Conservation (phyloP, 805 yeast genomes). For the Wilhelminamyces savonicus region DNA sequence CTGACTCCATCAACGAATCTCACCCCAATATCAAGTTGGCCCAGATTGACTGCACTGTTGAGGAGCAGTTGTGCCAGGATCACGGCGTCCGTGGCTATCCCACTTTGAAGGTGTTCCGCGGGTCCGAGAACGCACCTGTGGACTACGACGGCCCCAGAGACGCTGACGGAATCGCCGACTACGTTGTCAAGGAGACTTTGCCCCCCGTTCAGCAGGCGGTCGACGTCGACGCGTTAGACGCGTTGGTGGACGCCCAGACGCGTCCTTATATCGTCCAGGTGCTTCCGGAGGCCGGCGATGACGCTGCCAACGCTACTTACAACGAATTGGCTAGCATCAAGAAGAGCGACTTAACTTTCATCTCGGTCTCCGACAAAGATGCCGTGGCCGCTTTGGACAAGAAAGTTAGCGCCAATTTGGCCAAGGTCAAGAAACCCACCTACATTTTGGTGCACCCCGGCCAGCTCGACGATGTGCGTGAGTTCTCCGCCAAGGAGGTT, state of each 20-base stretch:
- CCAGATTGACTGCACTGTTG: slow-evolving; percentile 81
- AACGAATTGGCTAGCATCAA: slow-evolving; percentile 52
- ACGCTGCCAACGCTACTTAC: slow-evolving; percentile 47
- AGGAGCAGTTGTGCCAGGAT: slow-evolving; percentile 61
- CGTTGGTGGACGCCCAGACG: slow-evolving; percentile 39
- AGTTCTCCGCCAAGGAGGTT: slow-evolving; percentile 32
- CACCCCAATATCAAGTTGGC: slow-evolving; percentile 63
- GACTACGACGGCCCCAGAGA: slow-evolving; percentile 85
- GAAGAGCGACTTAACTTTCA: slow-evolving; percentile 62
- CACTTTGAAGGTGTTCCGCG: slow-evolving; percentile 70
- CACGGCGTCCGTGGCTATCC: slow-evolving; percentile 79
- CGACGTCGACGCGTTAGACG: slow-evolving; percentile 44
- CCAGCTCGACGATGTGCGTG: slow-evolving; percentile 38
- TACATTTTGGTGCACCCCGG: slow-evolving; percentile 45
- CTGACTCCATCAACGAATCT: slow-evolving; percentile 47
- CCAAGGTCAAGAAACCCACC: slow-evolving; percentile 25
- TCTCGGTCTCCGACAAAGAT: slow-evolving; percentile 33
- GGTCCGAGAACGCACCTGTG: slow-evolving; percentile 33
- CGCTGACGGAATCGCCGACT: slow-evolving; percentile 68
- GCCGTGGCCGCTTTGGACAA: slow-evolving; percentile 34
- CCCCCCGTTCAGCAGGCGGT: slow-evolving; percentile 55
- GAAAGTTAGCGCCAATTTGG: slow-evolving; percentile 16
- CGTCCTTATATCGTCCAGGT: slow-evolving; percentile 56
- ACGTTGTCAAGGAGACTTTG: slow-evolving; percentile 73
- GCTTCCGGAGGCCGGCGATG: slow-evolving; percentile 17